Percentiles rank a stretch among this genome's conserved stretches.
These are phyloP conservation scores for Dittrichia graveolens DNA, from an alignment of 129 eudicot species.

Conservation along the genomic window DNA sequence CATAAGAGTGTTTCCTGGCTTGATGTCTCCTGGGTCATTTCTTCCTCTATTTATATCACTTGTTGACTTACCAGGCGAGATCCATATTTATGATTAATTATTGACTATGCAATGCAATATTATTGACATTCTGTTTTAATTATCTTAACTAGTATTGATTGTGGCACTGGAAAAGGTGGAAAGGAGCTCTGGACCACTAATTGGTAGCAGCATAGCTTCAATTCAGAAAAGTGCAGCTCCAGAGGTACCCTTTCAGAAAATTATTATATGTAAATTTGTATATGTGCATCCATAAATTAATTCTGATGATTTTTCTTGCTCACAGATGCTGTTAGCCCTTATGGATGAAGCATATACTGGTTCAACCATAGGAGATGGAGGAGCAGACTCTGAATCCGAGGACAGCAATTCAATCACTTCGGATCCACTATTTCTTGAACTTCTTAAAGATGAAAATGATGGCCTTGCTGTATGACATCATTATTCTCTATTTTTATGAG, in stretches of 20 bases:
- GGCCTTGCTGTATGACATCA: constrained; percentile 80
- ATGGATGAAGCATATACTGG: constrained; percentile 99
- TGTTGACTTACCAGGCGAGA: constrained; percentile 83
- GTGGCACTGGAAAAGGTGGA: constrained; percentile 95
- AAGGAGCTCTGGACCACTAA: constrained; percentile 77
- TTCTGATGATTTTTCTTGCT: constrained; percentile 20
- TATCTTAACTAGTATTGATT: constrained; percentile 60
- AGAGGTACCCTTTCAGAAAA: constrained; percentile 52
- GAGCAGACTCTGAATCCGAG: constrained; percentile 88
- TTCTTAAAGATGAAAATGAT: constrained; percentile 96
- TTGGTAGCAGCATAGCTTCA: constrained; percentile 93
- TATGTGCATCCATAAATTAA: background rate
- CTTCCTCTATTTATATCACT: constrained; percentile 84
- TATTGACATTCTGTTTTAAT: constrained; percentile 21
- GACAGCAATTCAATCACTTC: constrained; percentile 82
- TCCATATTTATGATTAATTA: constrained; percentile 13
- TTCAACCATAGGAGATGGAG: constrained; percentile 91
- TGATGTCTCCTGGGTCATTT: constrained; percentile 86
- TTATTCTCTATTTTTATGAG: constrained; percentile 10
- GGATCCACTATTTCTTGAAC: constrained; percentile 85
- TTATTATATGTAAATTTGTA: background rate
- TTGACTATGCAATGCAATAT: constrained; percentile 11
- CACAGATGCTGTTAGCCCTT: constrained; percentile 90
- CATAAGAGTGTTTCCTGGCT: constrained; percentile 61
- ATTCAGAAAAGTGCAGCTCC: constrained; percentile 94